A percentile compares a stretch with the other conserved stretches of the same genome.
phyloP scores from a whole-genome alignment of 208 protist genomes.

The Wallacemonas sp. region DNA sequence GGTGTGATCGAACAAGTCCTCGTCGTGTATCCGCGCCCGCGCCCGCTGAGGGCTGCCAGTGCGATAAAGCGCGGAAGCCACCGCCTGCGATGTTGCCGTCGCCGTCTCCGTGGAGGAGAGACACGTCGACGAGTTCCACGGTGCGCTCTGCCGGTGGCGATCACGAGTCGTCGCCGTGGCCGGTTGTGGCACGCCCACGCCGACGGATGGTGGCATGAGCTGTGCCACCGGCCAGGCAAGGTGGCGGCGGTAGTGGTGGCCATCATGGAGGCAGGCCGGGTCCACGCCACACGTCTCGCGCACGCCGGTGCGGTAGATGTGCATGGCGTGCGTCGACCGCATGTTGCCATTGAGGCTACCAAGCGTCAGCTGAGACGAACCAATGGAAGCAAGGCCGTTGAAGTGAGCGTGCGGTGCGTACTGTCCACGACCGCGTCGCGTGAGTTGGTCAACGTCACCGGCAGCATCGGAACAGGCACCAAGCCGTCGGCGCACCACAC shows the following conservation, averaged over 20 bases:
- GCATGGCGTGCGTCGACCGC: background rate
- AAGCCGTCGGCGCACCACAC: background rate
- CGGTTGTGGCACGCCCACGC: too few species aligned
- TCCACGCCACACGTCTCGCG: conserved; percentile 17
- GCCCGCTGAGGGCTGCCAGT: background rate
- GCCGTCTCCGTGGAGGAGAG: background rate
- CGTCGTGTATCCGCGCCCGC: background rate
- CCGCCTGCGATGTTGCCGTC: background rate
- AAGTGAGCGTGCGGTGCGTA: conserved; percentile 7
- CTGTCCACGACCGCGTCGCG: background rate
- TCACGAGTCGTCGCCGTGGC: too few species aligned
- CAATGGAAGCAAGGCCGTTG: background rate
- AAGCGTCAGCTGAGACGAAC: background rate
- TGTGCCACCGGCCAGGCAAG: conserved; percentile 1
- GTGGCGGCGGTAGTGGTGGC: conserved; percentile 10
- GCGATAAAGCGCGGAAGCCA: background rate
- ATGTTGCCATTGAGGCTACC: background rate
- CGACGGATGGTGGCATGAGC: background rate
- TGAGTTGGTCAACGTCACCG: background rate
- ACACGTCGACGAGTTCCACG: background rate
- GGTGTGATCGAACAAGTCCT: conserved; percentile 14
- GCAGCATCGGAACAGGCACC: background rate
- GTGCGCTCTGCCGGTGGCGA: too few species aligned
- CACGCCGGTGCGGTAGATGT: conserved; percentile 11
- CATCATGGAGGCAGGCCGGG: conserved; percentile 10